Evolutionary conservation across 805 yeast species (phyloP), one percentile per base, ranked within the genome.

Genomic region (Metschnikowia dekortorum): DNA sequence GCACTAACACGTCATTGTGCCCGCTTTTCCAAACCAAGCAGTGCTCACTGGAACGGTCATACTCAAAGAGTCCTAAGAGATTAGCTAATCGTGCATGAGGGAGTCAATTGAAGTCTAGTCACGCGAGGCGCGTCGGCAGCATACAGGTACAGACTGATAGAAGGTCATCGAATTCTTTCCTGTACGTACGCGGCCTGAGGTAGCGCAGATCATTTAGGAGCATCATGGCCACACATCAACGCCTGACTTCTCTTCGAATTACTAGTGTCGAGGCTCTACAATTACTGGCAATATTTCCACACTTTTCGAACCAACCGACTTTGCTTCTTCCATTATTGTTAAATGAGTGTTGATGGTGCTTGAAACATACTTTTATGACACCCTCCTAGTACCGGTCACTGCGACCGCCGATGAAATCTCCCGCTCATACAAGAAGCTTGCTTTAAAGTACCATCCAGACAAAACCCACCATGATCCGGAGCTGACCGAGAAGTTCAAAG

Each of bases 381-480:
- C 68, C 35, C 62, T 73, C 46, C 48, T 61, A 37, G 70, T 73
- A 13, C 49, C 67, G 9, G 60, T 63, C 28, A 51, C 53, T 3
- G 75, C 76, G 9, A 56, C 73, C 2, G 39, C 54, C 6, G 77
- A 71, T 35, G 75, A 71, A 48, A 72, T 73, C 31, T 89, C 72
- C 9, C 61, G 59, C 28, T 60, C 72, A 0, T 69, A 70, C 47
- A 69, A 68, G 48, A 67, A 63, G 47, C 61, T 64, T 48, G 80
- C 83, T 2, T 60, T 79, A 44, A 71, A 71, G 58, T 79, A 74
- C 60, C 91, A 85, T 61, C 91, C 91, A 0, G 91, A 85, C 61
- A 80, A 81, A 57, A 80, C 80, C 18, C 70, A 71, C 50, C 78
- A 73, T 53, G 66, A 79, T 14, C 79, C 78, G 6, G 74, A 68